Conservation (phyloP, 352 stramenopile species). For the Phytophthora syringae region DNA sequence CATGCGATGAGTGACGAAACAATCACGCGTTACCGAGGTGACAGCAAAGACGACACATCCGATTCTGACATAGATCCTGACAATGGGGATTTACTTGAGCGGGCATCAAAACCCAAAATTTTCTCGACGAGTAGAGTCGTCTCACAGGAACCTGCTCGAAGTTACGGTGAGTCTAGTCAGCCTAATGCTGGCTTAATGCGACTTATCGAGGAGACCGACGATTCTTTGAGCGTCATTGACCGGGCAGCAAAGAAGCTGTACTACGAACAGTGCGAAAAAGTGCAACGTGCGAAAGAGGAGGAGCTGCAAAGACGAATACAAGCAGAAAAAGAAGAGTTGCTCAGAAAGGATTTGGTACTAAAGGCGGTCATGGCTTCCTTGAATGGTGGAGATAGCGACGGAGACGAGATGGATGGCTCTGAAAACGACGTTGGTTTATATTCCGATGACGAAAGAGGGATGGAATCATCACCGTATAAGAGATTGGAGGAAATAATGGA, state of each 20-base stretch:
- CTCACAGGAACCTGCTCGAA: background rate
- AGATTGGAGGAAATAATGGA: slow-evolving; percentile 59
- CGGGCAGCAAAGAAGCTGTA: slow-evolving; percentile 56
- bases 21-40: background rate
- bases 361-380: slow-evolving; percentile 41
- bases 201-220: slow-evolving; percentile 63
- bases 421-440: slow-evolving; percentile 8
- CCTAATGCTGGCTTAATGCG: slow-evolving; percentile 40
- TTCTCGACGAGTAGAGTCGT: background rate
- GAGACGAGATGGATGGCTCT: background rate
- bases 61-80: slow-evolving; percentile 8
- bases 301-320: slow-evolving; percentile 26
- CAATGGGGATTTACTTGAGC: background rate
- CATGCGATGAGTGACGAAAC: background rate
- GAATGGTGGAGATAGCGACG: slow-evolving; percentile 7
- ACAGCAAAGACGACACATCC: slow-evolving; percentile 1
- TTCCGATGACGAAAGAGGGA: background rate
- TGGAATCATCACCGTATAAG: slow-evolving; percentile 20
- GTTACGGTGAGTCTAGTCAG: background rate
- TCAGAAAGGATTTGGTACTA: slow-evolving; percentile 32
- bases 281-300: slow-evolving; percentile 23
- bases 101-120: background rate
- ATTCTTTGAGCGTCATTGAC: slow-evolving; percentile 80
- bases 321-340: slow-evolving; percentile 25
- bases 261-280: slow-evolving; percentile 44